Evolutionary conservation across 2,329 filamentous ascomycete species (phyloP).

Genomic region (Diatrype stigma): DNA sequence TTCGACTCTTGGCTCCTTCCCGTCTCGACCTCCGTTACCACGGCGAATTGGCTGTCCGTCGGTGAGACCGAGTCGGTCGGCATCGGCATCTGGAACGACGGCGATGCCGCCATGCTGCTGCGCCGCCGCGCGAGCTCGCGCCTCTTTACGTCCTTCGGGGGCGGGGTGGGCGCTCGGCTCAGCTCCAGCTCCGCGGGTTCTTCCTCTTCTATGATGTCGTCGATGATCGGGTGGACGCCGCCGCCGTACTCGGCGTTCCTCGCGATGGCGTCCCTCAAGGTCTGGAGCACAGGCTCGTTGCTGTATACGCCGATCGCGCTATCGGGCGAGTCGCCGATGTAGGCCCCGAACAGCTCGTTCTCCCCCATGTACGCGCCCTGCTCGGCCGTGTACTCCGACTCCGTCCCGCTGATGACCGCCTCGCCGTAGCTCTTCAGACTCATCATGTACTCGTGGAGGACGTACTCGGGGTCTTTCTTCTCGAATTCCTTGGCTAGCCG

Average conservation of each 20-base stretch:
- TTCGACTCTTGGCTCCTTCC: neutral
- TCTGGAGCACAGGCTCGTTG: conserved; percentile 19
- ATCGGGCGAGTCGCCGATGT: conserved; percentile 34
- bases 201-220: conserved; percentile 20
- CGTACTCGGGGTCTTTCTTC: conserved; percentile 63
- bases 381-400: conserved; percentile 16
- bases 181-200: conserved; percentile 18
- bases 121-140: conserved; percentile 21
- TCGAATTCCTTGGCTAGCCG: conserved; percentile 44
- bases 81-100: conserved; percentile 17
- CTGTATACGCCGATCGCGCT: conserved; percentile 35
- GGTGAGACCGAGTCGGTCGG: conserved; percentile 2
- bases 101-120: conserved; percentile 16
- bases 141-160: conserved; percentile 28
- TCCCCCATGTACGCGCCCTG: conserved; percentile 25
- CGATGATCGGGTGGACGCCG: conserved; percentile 24
- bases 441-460: conserved; percentile 65
- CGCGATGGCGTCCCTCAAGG: conserved; percentile 14
- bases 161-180: conserved; percentile 28
- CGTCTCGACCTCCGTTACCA: conserved; percentile 24
- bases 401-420: conserved; percentile 18
- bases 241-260: conserved; percentile 15
- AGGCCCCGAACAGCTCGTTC: conserved; percentile 24
- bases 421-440: conserved; percentile 62
- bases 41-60: conserved; percentile 15